Evolutionary conservation across 1,284 basidiomycete genomes (phyloP).

Genomic region (Anthracocystis walkeri): DNA sequence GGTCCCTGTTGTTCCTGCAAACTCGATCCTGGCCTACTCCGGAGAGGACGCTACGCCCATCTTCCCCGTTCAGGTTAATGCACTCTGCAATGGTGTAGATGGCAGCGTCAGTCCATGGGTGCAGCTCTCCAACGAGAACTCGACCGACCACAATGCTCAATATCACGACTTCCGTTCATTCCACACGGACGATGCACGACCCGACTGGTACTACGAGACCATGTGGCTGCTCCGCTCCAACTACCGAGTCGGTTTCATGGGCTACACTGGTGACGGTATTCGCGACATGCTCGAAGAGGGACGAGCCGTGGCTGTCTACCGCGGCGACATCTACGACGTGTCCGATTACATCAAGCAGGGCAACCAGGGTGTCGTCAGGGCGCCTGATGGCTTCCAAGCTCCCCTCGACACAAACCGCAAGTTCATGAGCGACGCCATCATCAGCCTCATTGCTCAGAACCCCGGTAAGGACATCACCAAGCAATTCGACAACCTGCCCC

Average conservation of each 20-base stretch:
- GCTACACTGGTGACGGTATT: slow-evolving; percentile 84
- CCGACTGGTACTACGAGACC: slow-evolving; percentile 96
- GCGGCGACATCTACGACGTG: slow-evolving; percentile 87
- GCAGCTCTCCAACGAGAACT: slow-evolving; percentile 82
- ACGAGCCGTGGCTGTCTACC: slow-evolving; percentile 83
- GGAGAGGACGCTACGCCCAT: slow-evolving; percentile 81
- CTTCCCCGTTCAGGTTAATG: slow-evolving; percentile 96
- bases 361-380: slow-evolving; percentile 70
- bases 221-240: slow-evolving; percentile 81
- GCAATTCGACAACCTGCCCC: slow-evolving; percentile 76
- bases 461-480: slow-evolving; percentile 89
- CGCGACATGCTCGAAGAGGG: slow-evolving; percentile 75
- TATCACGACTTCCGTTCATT: slow-evolving; percentile 92
- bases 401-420: slow-evolving; percentile 74
- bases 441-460: slow-evolving; percentile 84
- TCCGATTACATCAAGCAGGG: slow-evolving; percentile 76
- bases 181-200: slow-evolving; percentile 83
- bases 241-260: slow-evolving; percentile 88
- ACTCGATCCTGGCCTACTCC: slow-evolving; percentile 84
- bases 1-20: slow-evolving; percentile 81
- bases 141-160: slow-evolving; percentile 78
- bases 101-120: slow-evolving; percentile 88
- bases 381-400: slow-evolving; percentile 77
- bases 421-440: slow-evolving; percentile 82
- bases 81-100: slow-evolving; percentile 87